Evolutionary conservation across 2,329 filamentous ascomycete species (phyloP).

Genomic region (Pseudogymnoascus sp.): DNA sequence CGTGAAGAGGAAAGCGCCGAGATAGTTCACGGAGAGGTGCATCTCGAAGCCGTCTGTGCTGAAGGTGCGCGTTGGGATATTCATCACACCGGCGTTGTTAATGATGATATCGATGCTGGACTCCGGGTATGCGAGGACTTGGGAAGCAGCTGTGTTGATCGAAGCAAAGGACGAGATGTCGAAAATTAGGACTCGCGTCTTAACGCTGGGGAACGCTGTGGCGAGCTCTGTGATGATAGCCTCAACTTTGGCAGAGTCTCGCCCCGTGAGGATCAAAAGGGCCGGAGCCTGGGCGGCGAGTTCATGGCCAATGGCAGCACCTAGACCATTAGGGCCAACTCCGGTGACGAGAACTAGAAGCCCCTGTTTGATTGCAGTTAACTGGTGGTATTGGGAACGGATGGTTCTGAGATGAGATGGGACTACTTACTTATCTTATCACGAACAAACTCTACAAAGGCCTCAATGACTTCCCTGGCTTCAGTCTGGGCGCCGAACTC

Average conservation of each 20-base stretch:
- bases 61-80: conserved; percentile 3
- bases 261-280: conserved; percentile 31
- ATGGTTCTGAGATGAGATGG: neutral
- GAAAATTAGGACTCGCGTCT: conserved; percentile 29
- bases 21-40: conserved; percentile 19
- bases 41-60: conserved; percentile 16
- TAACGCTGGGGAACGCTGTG: conserved; percentile 24
- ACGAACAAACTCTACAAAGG: neutral
- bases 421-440: neutral
- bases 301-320: conserved; percentile 13
- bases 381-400: neutral
- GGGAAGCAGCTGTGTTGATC: conserved; percentile 32
- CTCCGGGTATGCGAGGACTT: conserved; percentile 20
- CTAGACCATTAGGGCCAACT: conserved; percentile 18
- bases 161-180: conserved; percentile 30
- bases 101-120: conserved; percentile 18
- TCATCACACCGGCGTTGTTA: conserved; percentile 20
- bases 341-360: conserved; percentile 20
- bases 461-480: neutral
- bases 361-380: neutral
- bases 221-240: conserved; percentile 26
- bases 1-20: conserved; percentile 19
- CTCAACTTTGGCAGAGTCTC: conserved; percentile 28
- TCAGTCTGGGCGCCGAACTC: neutral
- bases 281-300: conserved; percentile 21